A percentile compares a stretch with the other conserved stretches of the same genome.
phyloP scores from a whole-genome alignment of 148 eudicot genomes.

The Amaranthus cruentus region DNA sequence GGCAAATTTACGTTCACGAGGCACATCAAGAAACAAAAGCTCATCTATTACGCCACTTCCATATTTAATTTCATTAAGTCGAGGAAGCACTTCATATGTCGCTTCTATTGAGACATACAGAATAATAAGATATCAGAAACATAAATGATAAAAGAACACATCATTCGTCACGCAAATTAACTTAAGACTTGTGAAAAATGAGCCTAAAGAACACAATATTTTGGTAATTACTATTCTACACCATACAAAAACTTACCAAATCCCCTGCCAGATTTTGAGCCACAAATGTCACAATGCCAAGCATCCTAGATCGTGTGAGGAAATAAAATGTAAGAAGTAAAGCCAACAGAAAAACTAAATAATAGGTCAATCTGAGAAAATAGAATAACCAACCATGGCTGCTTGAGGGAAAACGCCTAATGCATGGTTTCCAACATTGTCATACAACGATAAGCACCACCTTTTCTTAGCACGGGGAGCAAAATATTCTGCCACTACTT shows the following conservation, averaged over 20 bases:
- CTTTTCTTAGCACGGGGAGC: slow-evolving; percentile 94
- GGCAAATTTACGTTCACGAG: slow-evolving; percentile 64
- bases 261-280: slow-evolving; percentile 92
- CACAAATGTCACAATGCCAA: slow-evolving; percentile 98
- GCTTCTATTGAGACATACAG: slow-evolving; percentile 43
- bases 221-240: neutral
- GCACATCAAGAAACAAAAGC: slow-evolving; percentile 75
- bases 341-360: neutral
- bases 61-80: slow-evolving; percentile 81
- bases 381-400: slow-evolving; percentile 49
- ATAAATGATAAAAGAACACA: neutral
- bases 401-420: slow-evolving; percentile 89
- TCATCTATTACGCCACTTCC: slow-evolving; percentile 85
- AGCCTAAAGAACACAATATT: neutral
- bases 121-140: slow-evolving; percentile 10
- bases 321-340: slow-evolving; percentile 17
- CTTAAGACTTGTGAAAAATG: neutral
- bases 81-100: slow-evolving; percentile 85
- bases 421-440: slow-evolving; percentile 87
- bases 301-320: slow-evolving; percentile 54
- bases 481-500: slow-evolving; percentile 87
- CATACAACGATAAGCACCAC: slow-evolving; percentile 89
- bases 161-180: neutral
- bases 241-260: slow-evolving; percentile 53
- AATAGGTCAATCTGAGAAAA: neutral